These are phyloP conservation scores for Coniochaeta sp. DNA, from an alignment of 2,329 filamentous ascomycete genomes.

Conservation along the genomic window DNA sequence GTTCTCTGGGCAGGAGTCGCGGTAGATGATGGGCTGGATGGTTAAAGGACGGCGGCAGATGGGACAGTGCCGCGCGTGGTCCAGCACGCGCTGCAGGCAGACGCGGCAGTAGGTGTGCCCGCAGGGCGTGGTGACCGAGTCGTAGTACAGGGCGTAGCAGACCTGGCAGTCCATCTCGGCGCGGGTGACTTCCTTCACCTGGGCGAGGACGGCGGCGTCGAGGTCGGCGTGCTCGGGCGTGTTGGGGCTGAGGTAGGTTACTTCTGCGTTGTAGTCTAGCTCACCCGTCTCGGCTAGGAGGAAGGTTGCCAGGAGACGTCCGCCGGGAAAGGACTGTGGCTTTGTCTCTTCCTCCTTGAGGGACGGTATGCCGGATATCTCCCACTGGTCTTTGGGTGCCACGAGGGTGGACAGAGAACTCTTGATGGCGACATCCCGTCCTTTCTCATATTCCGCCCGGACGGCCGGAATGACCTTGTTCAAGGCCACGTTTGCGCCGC, in stretches of 20 bases:
- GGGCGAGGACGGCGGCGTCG: constrained; percentile 38
- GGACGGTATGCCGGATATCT: constrained; percentile 32
- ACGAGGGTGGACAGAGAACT: constrained; percentile 32
- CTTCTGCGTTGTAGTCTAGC: constrained; percentile 48
- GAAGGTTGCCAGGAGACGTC: constrained; percentile 60
- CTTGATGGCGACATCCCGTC: constrained; percentile 24
- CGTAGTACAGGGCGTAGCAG: constrained; percentile 74
- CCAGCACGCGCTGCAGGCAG: constrained; percentile 69
- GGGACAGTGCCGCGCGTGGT: constrained; percentile 73
- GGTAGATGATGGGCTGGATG: constrained; percentile 36
- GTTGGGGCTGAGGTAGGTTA: constrained; percentile 34
- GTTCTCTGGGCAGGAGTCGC: constrained; percentile 47
- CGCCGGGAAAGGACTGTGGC: constrained; percentile 39
- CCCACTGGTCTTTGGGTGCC: constrained; percentile 28
- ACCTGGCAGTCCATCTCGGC: constrained; percentile 81
- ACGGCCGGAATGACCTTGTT: constrained; percentile 62
- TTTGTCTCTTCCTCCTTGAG: constrained; percentile 25
- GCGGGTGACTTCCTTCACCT: constrained; percentile 54
- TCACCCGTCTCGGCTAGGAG: constrained; percentile 55
- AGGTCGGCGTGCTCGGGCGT: constrained; percentile 20
- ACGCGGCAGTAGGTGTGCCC: constrained; percentile 84
- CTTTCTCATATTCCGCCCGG: constrained; percentile 41
- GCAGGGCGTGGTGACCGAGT: constrained; percentile 77
- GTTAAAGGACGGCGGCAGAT: constrained; percentile 64
- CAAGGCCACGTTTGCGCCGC: constrained; percentile 68